Conservation (phyloP, 345 rosid species). For the Populus alba region DNA sequence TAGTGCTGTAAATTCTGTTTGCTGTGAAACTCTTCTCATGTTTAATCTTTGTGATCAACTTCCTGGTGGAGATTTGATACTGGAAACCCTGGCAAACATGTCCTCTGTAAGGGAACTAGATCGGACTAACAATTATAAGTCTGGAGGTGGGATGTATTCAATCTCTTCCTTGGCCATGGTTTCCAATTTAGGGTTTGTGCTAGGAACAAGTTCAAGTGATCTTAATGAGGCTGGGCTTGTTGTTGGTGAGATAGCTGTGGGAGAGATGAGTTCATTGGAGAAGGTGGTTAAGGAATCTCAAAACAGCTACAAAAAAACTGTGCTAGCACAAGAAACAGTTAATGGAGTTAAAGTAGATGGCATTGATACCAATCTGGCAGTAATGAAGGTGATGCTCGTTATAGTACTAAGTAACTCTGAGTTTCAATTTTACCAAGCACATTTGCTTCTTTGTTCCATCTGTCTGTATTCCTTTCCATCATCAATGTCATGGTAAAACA, state of each 20-base stretch:
- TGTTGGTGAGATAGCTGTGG: conserved; percentile 85
- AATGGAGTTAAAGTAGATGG: conserved; percentile 93
- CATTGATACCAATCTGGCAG: conserved; percentile 90
- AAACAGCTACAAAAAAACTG: conserved; percentile 72
- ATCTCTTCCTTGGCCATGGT: conserved; percentile 72
- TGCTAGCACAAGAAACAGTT: conserved; percentile 75
- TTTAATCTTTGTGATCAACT: conserved; percentile 91
- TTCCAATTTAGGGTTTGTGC: conserved; percentile 71
- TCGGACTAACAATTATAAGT: conserved; percentile 35
- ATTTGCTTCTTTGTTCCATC: background rate
- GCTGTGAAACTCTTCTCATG: conserved; percentile 60
- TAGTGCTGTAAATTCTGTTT: conserved; percentile 34
- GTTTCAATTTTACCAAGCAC: background rate
- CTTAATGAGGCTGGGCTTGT: conserved; percentile 47
- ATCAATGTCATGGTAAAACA: background rate
- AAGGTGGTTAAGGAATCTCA: conserved; percentile 72
- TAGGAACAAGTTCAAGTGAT: conserved; percentile 58
- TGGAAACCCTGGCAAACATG: conserved; percentile 82
- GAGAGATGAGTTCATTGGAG: conserved; percentile 79
- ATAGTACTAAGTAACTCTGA: conserved; percentile 4
- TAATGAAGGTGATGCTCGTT: conserved; percentile 75
- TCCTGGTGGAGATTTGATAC: conserved; percentile 92
- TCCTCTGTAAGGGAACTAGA: conserved; percentile 51
- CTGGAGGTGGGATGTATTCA: conserved; percentile 62
- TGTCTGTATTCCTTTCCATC: background rate